Evolutionary conservation across 306 rosid genomes (phyloP), one percentile per base, ranked within the genome.

Genomic region (Fagus sylvatica): DNA sequence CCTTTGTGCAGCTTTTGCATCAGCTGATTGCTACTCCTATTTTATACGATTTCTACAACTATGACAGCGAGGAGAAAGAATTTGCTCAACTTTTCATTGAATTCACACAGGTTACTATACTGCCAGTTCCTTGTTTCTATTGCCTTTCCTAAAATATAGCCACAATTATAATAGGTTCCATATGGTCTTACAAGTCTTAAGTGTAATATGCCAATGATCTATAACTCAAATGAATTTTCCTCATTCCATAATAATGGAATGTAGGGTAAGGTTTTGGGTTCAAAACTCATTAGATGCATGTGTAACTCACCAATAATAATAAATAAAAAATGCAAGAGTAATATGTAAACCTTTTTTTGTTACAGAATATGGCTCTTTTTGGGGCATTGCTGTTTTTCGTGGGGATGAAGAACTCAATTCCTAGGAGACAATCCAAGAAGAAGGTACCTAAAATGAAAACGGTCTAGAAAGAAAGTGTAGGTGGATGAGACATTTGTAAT

Each of bases 321-420:
- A 22, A 22, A 22, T 39, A 16, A 55, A 3, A 2, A 56, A 7
- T n/a, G 7, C 2, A 46, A 36, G 4, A n/a, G 53, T 67, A 37
- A 42, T 16, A 30, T 62, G 16, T 61, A 69, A 19, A 59, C 61
- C 53, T 41, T 65, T 65, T 22, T 74, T 65, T 49, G 59, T 80
- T 79, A 87, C 93, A 92, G 91, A 83, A 90, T 68, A 70, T 85
- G 90, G 90, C 90, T 48, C 88, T 90, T 66, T 81, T 78, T 5
- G 93, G 97, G 49, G 91, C 94, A 36, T 73, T 92, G 76, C 74
- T 90, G 84, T 85, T 87, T 78, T 92, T 92, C 65, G 62, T 85
- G 71, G 95, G 89, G 74, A 90, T 88, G 97, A 92, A 88, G 85
- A 85, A 74, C 80, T 81, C 87, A 17, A 81, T 76, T 74, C 88